phyloP scores from a whole-genome alignment of 306 rosid genomes.

The Lithocarpus polystachyus region DNA sequence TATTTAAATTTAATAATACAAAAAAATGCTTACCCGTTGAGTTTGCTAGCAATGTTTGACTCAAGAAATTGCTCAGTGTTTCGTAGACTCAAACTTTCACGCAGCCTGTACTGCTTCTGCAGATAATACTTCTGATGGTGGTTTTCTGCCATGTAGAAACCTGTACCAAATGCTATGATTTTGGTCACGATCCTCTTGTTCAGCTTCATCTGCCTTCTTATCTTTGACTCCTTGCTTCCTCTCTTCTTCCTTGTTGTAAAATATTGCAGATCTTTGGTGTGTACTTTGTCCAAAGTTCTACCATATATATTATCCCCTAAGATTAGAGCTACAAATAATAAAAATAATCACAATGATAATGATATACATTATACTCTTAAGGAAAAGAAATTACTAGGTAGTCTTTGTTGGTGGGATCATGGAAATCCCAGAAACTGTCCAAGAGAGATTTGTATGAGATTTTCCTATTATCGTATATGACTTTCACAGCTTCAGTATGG shows the following conservation, averaged over 20 bases:
- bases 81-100: constrained; percentile 20
- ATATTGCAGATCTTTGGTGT: constrained; percentile 23
- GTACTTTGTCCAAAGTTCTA: constrained; percentile 15
- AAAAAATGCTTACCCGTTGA: constrained; percentile 20
- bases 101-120: constrained; percentile 6
- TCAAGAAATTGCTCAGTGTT: constrained; percentile 18
- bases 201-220: constrained; percentile 33
- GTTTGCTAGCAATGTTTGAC: constrained; percentile 25
- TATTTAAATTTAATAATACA: neutral
- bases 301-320: neutral
- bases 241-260: constrained; percentile 18
- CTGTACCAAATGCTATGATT: constrained; percentile 1
- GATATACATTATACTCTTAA: too few species aligned
- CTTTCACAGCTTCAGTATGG: constrained; percentile 27
- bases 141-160: constrained; percentile 22
- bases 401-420: constrained; percentile 22
- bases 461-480: constrained; percentile 5
- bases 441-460: constrained; percentile 11
- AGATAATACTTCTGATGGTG: constrained; percentile 22
- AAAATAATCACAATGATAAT: neutral
- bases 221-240: constrained; percentile 26
- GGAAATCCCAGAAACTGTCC: constrained; percentile 22
- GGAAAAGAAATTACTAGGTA: constrained; percentile 7
- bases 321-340: neutral
- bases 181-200: constrained; percentile 32